phyloP scores from a whole-genome alignment of 495 filamentous ascomycete species.

The Lepidopterella palustris region DNA sequence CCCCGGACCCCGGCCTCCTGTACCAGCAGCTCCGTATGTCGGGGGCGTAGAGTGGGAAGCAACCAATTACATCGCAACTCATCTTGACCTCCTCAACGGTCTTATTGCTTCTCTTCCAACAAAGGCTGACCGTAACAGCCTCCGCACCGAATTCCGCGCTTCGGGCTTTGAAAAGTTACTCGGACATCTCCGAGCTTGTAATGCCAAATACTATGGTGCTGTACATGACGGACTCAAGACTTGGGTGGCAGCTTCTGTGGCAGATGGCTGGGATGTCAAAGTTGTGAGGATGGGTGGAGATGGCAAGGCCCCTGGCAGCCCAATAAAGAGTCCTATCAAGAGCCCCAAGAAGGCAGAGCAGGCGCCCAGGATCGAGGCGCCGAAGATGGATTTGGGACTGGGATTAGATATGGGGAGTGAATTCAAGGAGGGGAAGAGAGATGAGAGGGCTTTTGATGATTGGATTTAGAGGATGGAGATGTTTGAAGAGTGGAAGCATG shows the following conservation, averaged over 20 bases:
- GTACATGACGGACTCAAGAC: constrained; percentile 83
- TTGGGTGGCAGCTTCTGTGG: constrained; percentile 80
- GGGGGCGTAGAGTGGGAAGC: constrained; percentile 99
- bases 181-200: constrained; percentile 79
- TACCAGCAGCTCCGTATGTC: constrained; percentile 92
- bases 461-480: neutral
- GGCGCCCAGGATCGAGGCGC: constrained; percentile 29
- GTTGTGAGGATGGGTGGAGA: constrained; percentile 63
- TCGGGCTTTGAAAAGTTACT: constrained; percentile 90
- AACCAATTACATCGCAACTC: constrained; percentile 87
- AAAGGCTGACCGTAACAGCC: constrained; percentile 61
- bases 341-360: constrained; percentile 45
- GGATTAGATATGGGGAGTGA: constrained; percentile 19
- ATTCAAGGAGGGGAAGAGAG: neutral
- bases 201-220: constrained; percentile 90
- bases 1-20: constrained; percentile 78
- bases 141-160: constrained; percentile 68
- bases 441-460: neutral
- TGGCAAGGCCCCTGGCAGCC: constrained; percentile 27
- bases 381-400: constrained; percentile 33
- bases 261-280: constrained; percentile 79
- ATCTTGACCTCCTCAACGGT: constrained; percentile 88
- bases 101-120: constrained; percentile 79
- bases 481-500: too few species aligned
- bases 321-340: constrained; percentile 39